Conservation (phyloP, 768 basidiomycete species). For the Boletus tomentosulus region DNA sequence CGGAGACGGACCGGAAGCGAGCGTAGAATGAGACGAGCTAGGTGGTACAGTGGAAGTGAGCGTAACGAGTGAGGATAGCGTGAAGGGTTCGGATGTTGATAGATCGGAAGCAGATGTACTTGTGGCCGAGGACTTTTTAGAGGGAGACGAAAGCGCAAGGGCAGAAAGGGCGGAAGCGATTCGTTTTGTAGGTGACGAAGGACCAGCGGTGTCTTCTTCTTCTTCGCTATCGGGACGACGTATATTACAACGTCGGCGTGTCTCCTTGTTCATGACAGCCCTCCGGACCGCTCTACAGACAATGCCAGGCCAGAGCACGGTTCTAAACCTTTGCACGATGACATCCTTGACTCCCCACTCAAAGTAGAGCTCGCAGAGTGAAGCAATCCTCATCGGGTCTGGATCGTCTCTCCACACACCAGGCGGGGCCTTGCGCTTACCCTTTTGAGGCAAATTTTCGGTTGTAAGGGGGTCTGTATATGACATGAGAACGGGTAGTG, state of each 20-base stretch:
- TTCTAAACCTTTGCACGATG: conserved; percentile 81
- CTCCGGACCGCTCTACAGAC: conserved; percentile 70
- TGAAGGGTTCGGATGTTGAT: conserved; percentile 4
- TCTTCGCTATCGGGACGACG: background rate
- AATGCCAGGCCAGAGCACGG: conserved; percentile 74
- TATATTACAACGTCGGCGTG: background rate
- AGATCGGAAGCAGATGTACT: background rate
- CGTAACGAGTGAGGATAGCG: conserved; percentile 13
- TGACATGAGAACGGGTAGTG: conserved; percentile 66
- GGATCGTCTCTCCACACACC: conserved; percentile 56
- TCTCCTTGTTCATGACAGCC: conserved; percentile 49
- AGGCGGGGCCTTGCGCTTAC: conserved; percentile 33
- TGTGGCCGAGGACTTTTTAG: conserved; percentile 7
- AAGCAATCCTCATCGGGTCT: conserved; percentile 67
- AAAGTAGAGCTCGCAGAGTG: conserved; percentile 80
- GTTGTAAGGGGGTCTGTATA: conserved; percentile 79
- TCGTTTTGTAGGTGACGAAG: conserved; percentile 16
- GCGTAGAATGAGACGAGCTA: conserved; percentile 1
- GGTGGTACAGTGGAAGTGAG: conserved; percentile 5
- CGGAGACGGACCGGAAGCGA: conserved; percentile 26
- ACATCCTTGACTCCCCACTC: conserved; percentile 88
- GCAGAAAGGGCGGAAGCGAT: conserved; percentile 10
- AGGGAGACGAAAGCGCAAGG: conserved; percentile 16
- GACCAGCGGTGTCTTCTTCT: background rate
- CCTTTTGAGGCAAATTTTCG: conserved; percentile 42